A percentile compares a stretch with the other conserved stretches of the same genome.
Evolutionary conservation across 1,284 basidiomycete genomes (phyloP).

Genomic region (Butyriboletus appendiculatus): DNA sequence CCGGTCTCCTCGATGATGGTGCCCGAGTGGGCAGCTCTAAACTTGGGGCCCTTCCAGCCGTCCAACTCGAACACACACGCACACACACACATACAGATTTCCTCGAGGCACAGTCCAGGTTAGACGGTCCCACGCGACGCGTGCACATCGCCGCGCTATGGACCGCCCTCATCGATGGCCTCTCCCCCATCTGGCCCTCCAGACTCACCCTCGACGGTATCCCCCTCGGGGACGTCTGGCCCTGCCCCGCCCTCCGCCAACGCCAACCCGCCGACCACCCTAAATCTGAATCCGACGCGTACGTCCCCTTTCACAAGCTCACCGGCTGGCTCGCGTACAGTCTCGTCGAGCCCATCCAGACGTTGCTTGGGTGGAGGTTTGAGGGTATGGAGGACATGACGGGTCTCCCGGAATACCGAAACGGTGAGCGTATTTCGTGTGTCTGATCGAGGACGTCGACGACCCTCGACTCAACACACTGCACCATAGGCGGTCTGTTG

Average conservation of each 20-base stretch:
- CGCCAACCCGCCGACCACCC: constrained; percentile 14
- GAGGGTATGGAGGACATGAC: constrained; percentile 79
- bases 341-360: constrained; percentile 81
- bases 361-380: constrained; percentile 75
- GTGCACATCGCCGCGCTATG: constrained; percentile 76
- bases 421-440: constrained; percentile 49
- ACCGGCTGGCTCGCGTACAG: constrained; percentile 93
- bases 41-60: constrained; percentile 29
- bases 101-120: constrained; percentile 56
- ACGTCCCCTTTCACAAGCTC: constrained; percentile 95
- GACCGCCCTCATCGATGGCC: constrained; percentile 79
- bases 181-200: constrained; percentile 90
- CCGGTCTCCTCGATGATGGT: constrained; percentile 30
- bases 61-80: constrained; percentile 36
- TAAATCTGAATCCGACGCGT: constrained; percentile 42
- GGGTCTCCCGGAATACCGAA: constrained; percentile 87
- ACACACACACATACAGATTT: constrained; percentile 57
- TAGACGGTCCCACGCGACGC: constrained; percentile 40
- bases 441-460: background rate
- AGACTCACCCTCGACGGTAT: constrained; percentile 66
- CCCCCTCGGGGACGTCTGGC: constrained; percentile 90
- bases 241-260: constrained; percentile 57
- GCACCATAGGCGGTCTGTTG: constrained; percentile 72
- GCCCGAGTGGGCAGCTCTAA: constrained; percentile 30
- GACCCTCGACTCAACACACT: background rate